Base-by-base conservation (phyloP, 805 yeast species). In the Candida saitoana region DNA sequence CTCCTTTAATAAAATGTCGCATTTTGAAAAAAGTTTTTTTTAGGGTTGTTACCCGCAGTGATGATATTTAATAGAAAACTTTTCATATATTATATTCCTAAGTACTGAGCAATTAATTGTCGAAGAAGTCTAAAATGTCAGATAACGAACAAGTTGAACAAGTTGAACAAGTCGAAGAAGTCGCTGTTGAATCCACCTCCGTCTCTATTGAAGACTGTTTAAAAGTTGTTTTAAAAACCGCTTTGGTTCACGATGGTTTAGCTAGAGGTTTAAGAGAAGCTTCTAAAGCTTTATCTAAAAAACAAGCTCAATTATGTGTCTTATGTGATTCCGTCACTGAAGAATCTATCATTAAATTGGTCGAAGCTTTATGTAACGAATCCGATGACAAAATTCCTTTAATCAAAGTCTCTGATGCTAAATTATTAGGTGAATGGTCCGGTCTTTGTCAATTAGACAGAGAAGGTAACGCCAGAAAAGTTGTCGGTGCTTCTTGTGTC, bases 251-350 rank as follows among this genome's bases (percentile, higher is more conserved):
- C 81, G 97, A 91, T 73, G 99, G 99, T 78, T 87, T 93, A 76
- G 98, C 98, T 73, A 91, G 99, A 82, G 99, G 99, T 84, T 84
- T 93, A 74, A 93, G 98, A 84, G 99, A 93, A 82, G 95, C 98
- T 59, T 87, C 97, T 69, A 93, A 93, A 87, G 98, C 97, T 74
- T 82, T 93, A 61, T 81, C 96, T 67, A 81, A 88, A 75, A 88
- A 96, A 74, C 95, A 90, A 77, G 99, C 97, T 62, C 95, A 91
- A 78, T 80, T 93, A 72, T 85, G 90, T 79, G 96, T 93, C 69
- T 80, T 93, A 63, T 89, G 95, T 76, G 97, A 91, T 79, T 82
- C 98, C 59, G 97, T 93, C 71, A 93, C 96, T 65, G 99, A 93
- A 83, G 95, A 81, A 64, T 83, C 93, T 60, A 93, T 93, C 80